phyloP scores from a whole-genome alignment of 108 stramenopile species.

The Cyclotella sp. region DNA sequence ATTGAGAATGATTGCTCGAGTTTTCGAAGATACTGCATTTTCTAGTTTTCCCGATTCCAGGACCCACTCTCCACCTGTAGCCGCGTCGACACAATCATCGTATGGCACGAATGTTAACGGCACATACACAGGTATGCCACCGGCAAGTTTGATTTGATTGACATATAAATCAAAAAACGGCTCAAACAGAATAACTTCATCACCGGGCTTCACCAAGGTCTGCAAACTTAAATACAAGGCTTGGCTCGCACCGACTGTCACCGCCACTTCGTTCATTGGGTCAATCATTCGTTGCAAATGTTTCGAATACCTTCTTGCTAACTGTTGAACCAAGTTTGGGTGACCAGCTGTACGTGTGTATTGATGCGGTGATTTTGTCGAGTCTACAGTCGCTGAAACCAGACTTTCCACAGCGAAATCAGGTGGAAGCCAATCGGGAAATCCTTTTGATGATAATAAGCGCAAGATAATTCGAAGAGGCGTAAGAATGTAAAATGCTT shows the following conservation, averaged over 20 bases:
- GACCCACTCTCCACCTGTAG: constrained; percentile 85
- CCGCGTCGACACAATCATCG: constrained; percentile 20
- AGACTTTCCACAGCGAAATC: constrained; percentile 78
- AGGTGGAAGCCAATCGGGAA: constrained; percentile 89
- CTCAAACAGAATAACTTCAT: constrained; percentile 96
- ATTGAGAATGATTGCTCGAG: constrained; percentile 95
- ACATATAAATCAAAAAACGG: constrained; percentile 98
- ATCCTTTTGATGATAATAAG: constrained; percentile 22
- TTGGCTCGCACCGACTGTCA: constrained; percentile 95
- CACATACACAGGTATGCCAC: constrained; percentile 81
- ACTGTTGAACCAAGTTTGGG: constrained; percentile 85
- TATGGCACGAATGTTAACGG: constrained; percentile 79
- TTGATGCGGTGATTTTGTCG: constrained; percentile 81
- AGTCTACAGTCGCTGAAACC: constrained; percentile 72
- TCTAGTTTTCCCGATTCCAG: constrained; percentile 76
- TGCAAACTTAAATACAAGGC: constrained; percentile 89
- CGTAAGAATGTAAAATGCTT: background rate
- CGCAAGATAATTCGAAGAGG: background rate
- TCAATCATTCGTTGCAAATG: constrained; percentile 86
- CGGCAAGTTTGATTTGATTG: constrained; percentile 87
- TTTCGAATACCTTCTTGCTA: constrained; percentile 88
- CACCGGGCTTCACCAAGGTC: constrained; percentile 84
- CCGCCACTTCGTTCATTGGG: constrained; percentile 87
- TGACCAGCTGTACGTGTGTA: constrained; percentile 97
- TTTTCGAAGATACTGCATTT: constrained; percentile 78